Evolutionary conservation across 2,329 filamentous ascomycete species (phyloP), one percentile per base, ranked within the genome.

Genomic region (Myriosclerotinia curreyana): DNA sequence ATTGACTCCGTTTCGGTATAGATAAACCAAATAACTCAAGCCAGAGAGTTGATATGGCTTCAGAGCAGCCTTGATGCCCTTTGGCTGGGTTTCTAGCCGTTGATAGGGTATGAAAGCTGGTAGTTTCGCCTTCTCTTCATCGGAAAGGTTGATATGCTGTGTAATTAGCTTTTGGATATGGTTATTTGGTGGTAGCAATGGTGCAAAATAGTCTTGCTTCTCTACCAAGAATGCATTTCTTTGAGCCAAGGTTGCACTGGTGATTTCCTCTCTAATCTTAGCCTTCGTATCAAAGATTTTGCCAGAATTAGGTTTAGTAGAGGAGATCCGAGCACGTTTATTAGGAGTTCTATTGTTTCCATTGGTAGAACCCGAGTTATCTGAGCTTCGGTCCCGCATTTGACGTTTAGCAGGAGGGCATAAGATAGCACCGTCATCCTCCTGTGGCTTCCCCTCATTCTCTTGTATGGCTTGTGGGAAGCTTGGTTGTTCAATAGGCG

Each of bases 31-130:
- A 68, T 82, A 83, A 0, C 79, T 80, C 0, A 83, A 72, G 0
- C 81, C 81, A 4, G 79, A 77, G 0, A 82, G 70, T 65, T 83
- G 81, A 54, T 83, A 82, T 3, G 79, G 77, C 68, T 83, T 83
- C 73, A 83, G 80, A 0, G 70, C 77, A 0, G 83, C 83, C 1
- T 71, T 79, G 15, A 85, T 77, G 8, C 72, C 72, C 14, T 56
- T 54, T 1, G 73, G 72, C 48, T 74, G 72, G 12, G 46, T 55
- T 34, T 67, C 68, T 38, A 74, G 67, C 63, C 74, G 71, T 59
- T 70, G 59, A 56, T 75, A 73, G 46, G 73, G 69, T 1, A 68
- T 68, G 22, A 67, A 64, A 4, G 50, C 58, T 36, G 71, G 73
- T 28, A 49, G 12, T 36, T 62, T 62, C 5, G 68, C 61, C 11